phyloP scores from a whole-genome alignment of 2,329 filamentous ascomycete genomes.

The Teratosphaeriaceae sp. region DNA sequence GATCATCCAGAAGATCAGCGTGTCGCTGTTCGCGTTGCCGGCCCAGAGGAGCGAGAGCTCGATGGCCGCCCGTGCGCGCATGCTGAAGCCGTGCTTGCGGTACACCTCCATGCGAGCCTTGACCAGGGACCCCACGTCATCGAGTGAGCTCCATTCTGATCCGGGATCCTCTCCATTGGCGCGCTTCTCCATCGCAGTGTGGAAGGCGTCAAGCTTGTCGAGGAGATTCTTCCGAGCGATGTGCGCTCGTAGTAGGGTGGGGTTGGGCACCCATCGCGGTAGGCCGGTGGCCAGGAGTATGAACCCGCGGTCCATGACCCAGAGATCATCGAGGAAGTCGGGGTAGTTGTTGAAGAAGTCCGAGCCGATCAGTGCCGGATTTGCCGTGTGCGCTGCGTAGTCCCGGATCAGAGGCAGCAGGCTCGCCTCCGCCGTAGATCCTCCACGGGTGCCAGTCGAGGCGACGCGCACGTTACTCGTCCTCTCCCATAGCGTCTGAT shows the following conservation, averaged over 20 bases:
- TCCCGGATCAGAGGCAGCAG: slow-evolving; percentile 49
- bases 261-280: slow-evolving; percentile 50
- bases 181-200: slow-evolving; percentile 27
- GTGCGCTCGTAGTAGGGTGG: slow-evolving; percentile 43
- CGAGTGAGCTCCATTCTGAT: slow-evolving; percentile 27
- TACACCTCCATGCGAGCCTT: slow-evolving; percentile 27
- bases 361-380: slow-evolving; percentile 47
- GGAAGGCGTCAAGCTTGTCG: slow-evolving; percentile 20
- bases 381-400: slow-evolving; percentile 48
- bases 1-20: slow-evolving; percentile 38
- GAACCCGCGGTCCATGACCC: slow-evolving; percentile 49
- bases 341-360: slow-evolving; percentile 48
- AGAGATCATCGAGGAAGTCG: slow-evolving; percentile 48
- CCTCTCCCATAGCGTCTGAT: slow-evolving; percentile 58
- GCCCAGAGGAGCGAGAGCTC: slow-evolving; percentile 51
- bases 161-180: slow-evolving; percentile 24
- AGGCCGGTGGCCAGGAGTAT: slow-evolving; percentile 49
- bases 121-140: slow-evolving; percentile 30
- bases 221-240: slow-evolving; percentile 28
- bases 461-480: slow-evolving; percentile 37
- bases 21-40: slow-evolving; percentile 47
- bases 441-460: slow-evolving; percentile 25
- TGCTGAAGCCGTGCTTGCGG: slow-evolving; percentile 24
- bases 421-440: slow-evolving; percentile 45
- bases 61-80: slow-evolving; percentile 26